Base-by-base conservation (phyloP, 345 rosid genomes). In the Salix arbutifolia region DNA sequence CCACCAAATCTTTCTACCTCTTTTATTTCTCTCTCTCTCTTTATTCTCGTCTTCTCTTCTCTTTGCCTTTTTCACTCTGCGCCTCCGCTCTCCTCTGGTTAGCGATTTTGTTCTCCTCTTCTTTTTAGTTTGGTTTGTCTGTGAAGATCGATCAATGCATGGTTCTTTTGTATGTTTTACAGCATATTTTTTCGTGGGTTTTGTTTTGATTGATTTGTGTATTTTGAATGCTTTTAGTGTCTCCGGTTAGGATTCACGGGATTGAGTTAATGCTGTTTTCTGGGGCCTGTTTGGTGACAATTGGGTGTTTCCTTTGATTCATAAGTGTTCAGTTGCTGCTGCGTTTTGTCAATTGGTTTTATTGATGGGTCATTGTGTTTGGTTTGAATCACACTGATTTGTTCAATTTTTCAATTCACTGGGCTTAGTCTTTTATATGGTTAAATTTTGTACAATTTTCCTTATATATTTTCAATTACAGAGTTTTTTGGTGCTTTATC, bases 61-160 rank as follows among this genome's bases (percentile, higher is more conserved):
- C 1, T 38, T 81, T 23, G 67, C 35, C 2, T 33, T 33, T 18
- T 2, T 66, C 40, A 33, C 69, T 6, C 37, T 18, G 69, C 23
- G 44, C 21, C 40, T 65, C 23, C 52, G 40, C n/a, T 23, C 67
- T 72, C 9, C 14, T 69, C 40, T 19, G 46, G 50, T 50, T 23
- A 17, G 1, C 30, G 48, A 72, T 53, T 64, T 25, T 71, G 75
- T 58, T 52, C 3, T 30, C 12, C 3, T 70, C 62, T 33, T 64
- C 38, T 31, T 33, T 53, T 68, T 44, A 67, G 58, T 25, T 65
- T 40, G 61, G 1, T n/a, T 66, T 26, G 4, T 28, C 38, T 42
- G 31, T 38, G 17, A 66, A 46, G 60, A 28, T 69, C 74, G 70
- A 60, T 74, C 75, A 37, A 70, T 84, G 65, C 65, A 69, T 30